Percentiles rank a stretch among this genome's conserved stretches.
phyloP scores from a whole-genome alignment of 768 basidiomycete species.

The Tephrocybe rancida region DNA sequence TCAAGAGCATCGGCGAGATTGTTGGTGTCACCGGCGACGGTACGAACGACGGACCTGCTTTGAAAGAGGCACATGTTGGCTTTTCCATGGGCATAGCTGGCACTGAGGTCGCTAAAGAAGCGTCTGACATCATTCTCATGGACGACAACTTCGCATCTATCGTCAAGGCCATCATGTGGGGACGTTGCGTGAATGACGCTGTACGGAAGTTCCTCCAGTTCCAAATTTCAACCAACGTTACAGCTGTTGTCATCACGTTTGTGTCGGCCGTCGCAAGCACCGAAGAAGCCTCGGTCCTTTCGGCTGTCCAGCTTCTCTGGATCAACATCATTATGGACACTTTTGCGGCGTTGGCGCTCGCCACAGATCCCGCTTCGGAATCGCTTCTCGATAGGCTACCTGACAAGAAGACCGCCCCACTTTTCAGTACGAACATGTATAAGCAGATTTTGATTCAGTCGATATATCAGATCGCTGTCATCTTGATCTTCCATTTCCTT shows the following conservation, averaged over 20 bases:
- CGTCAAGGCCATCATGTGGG: conserved; percentile 98
- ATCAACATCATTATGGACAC: conserved; percentile 99
- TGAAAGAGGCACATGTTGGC: conserved; percentile 95
- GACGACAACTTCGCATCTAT: conserved; percentile 96
- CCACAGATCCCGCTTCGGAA: conserved; percentile 91
- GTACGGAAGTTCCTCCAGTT: conserved; percentile 98
- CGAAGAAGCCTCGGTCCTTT: conserved; percentile 81
- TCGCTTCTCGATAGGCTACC: conserved; percentile 86
- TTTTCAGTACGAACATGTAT: conserved; percentile 94
- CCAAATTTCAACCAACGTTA: conserved; percentile 92
- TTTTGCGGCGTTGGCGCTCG: conserved; percentile 95
- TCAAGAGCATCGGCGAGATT: conserved; percentile 85
- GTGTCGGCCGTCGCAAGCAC: conserved; percentile 83
- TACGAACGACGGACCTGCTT: conserved; percentile 95
- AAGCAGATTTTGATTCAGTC: conserved; percentile 95
- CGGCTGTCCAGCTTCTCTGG: conserved; percentile 97
- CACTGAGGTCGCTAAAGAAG: conserved; percentile 98
- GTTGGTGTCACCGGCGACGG: conserved; percentile 98
- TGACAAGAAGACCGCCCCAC: conserved; percentile 83
- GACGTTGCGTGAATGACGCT: conserved; percentile 96
- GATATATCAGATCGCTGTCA: conserved; percentile 79
- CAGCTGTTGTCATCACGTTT: conserved; percentile 93
- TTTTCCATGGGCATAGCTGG: conserved; percentile 98
- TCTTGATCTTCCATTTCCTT: conserved; percentile 88
- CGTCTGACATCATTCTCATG: conserved; percentile 98